Conservation (phyloP, 2,329 filamentous ascomycete species). For the Microsporum audouinii region DNA sequence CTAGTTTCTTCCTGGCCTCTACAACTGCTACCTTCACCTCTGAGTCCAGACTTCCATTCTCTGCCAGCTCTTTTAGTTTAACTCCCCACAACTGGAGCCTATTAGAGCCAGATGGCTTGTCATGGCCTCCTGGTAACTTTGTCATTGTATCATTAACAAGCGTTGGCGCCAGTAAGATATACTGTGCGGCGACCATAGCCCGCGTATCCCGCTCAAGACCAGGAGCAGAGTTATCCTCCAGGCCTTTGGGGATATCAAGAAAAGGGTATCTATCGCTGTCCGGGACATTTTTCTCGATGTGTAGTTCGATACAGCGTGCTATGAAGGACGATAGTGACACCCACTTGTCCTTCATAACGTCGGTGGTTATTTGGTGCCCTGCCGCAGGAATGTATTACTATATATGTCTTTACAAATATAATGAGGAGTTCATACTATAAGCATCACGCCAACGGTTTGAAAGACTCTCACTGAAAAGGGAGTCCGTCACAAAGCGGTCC, state of each 20-base stretch:
- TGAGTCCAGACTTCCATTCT: neutral
- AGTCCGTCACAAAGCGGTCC: neutral
- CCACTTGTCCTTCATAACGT: neutral
- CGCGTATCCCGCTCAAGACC: neutral
- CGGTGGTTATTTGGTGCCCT: neutral
- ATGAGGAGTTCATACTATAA: neutral
- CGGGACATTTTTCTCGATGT: neutral
- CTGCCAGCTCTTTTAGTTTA: neutral
- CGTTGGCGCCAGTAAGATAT: neutral
- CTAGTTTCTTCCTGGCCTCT: neutral
- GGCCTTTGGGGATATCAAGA: neutral
- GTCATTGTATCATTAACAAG: neutral
- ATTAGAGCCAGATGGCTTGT: neutral
- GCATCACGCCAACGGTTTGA: neutral
- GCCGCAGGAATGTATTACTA: neutral
- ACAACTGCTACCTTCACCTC: neutral
- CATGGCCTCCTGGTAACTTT: neutral
- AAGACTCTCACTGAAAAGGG: neutral
- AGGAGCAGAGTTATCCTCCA: neutral
- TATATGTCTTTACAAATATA: neutral
- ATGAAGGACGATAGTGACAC: neutral
- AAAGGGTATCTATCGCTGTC: neutral
- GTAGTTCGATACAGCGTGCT: neutral
- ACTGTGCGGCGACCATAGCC: conserved; percentile 6
- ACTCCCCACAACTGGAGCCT: neutral